Percentiles rank a stretch among this genome's conserved stretches.
Evolutionary conservation across 2,329 filamentous ascomycete genomes (phyloP).

Genomic region (Colletotrichum destructivum): DNA sequence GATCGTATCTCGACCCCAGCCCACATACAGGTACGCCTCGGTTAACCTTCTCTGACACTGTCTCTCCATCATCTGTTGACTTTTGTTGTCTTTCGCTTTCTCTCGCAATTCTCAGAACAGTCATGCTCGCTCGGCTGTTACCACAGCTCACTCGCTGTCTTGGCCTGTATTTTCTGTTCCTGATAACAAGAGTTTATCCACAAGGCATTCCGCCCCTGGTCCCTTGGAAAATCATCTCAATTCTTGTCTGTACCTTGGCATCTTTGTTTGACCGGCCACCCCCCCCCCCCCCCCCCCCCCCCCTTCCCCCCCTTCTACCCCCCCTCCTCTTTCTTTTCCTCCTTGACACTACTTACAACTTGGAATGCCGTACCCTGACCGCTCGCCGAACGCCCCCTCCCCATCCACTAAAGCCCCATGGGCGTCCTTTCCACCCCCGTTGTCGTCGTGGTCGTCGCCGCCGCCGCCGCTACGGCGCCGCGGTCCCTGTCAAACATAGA

Average conservation of each 20-base stretch:
- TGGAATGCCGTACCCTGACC: not conserved
- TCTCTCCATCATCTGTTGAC: constrained; percentile 30
- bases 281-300: not conserved
- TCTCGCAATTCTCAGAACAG: constrained; percentile 18
- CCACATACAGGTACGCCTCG: constrained; percentile 9
- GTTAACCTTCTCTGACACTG: constrained; percentile 39
- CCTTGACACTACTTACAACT: not conserved
- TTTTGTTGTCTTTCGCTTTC: constrained; percentile 36
- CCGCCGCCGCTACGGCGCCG: constrained; percentile 31
- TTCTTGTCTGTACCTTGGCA: constrained; percentile 31
- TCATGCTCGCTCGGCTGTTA: constrained; percentile 13
- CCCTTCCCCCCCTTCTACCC: no score
- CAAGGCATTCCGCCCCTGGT: constrained; percentile 5
- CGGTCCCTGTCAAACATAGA: constrained; percentile 39
- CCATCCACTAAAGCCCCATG: constrained; percentile 18
- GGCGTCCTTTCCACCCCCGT: constrained; percentile 30
- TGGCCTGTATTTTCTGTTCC: not conserved
- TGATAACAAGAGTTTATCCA: constrained; percentile 9
- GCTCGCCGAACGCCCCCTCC: constrained; percentile 35
- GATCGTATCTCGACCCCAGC: constrained; percentile 19
- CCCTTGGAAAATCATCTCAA: constrained; percentile 29
- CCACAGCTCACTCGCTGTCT: constrained; percentile 2
- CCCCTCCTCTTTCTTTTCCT: not conserved
- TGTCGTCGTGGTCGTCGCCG: no score
- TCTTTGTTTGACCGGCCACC: constrained; percentile 18